Evolutionary conservation across 2,329 filamentous ascomycete species (phyloP), one percentile per base, ranked within the genome.

Genomic region (Trichoderma guizhouense): DNA sequence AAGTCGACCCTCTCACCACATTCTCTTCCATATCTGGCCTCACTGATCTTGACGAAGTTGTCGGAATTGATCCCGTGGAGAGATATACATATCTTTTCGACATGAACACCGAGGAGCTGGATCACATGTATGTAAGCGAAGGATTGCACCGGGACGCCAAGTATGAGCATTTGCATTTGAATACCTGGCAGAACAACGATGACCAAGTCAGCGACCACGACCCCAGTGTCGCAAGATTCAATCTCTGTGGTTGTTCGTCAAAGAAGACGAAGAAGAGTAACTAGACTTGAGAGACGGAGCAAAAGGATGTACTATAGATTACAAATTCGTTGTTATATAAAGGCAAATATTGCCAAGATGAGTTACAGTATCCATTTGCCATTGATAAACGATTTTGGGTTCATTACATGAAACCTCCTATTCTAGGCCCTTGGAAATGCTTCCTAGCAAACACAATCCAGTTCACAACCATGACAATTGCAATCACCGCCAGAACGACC

Each of bases 51-150:
- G 90, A 93, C 75, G 89, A 86, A 6, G 88, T 87, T 0, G 86
- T 83, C 5, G 82, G 82, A 6, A 85, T 89, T 12, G 80, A 84
- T 5, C 76, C 81, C 2, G 77, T 80, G 30, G 91, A 93, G 83
- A 83, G 91, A 11, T 93, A 93, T 79, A 92, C 90, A 1, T 93
- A 93, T 79, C 81, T 91, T 1, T 93, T 87, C 73, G 91, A 92
- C 74, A 88, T 87, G 86, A 92, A 92, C 80, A 86, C 87, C 72
- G 88, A 93, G 82, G 86, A 90, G 77, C 83, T 93, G 21, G 91
- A 93, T 79, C 91, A 93, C 81, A 88, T 92, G 81, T 92, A 87
- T 75, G 85, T 92, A 71, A 91, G 88, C 77, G 82, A 85, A 30
- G 83, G 83, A 64, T 76, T 91, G 72, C 82, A 81, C 30, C 78